Percentiles rank a stretch among this genome's conserved stretches.
These are phyloP conservation scores for Pseudozyma thailandica DNA, from an alignment of 1,284 basidiomycete genomes.

Conservation along the genomic window DNA sequence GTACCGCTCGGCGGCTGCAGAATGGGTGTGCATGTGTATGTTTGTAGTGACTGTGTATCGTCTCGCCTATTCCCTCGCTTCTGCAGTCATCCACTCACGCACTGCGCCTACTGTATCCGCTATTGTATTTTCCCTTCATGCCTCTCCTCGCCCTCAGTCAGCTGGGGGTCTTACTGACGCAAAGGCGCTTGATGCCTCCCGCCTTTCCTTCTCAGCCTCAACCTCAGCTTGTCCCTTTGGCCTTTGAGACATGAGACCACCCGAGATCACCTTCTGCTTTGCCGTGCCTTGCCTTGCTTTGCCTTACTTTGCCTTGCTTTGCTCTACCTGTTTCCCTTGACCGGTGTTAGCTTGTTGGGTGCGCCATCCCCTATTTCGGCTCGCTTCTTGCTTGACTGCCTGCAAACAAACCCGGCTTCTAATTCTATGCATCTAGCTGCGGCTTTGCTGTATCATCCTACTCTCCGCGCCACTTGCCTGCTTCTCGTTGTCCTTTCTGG, in stretches of 20 bases:
- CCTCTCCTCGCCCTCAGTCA: too few relatives aligned
- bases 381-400: constrained; percentile 19
- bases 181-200: background rate
- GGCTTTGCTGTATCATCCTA: constrained; percentile 7
- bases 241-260: background rate
- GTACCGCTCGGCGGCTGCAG: constrained; percentile 1
- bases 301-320: too few relatives aligned
- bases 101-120: too few relatives aligned
- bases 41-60: constrained; percentile 1
- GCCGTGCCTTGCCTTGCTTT: background rate
- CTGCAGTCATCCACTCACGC: too few relatives aligned
- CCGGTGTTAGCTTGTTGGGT: too few relatives aligned
- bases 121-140: too few relatives aligned
- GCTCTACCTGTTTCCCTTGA: too few relatives aligned
- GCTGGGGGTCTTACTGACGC: background rate
- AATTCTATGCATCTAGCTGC: constrained; percentile 32
- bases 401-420: constrained; percentile 40
- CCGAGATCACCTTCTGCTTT: background rate
- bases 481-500: background rate
- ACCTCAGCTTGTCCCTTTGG: background rate
- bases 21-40: constrained; percentile 3
- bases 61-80: background rate
- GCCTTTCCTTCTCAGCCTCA: background rate
- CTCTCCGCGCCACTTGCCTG: constrained; percentile 2
- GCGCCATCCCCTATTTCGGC: background rate